phyloP scores from a whole-genome alignment of 2,329 filamentous ascomycete species.

The Verticillium klebahnii region DNA sequence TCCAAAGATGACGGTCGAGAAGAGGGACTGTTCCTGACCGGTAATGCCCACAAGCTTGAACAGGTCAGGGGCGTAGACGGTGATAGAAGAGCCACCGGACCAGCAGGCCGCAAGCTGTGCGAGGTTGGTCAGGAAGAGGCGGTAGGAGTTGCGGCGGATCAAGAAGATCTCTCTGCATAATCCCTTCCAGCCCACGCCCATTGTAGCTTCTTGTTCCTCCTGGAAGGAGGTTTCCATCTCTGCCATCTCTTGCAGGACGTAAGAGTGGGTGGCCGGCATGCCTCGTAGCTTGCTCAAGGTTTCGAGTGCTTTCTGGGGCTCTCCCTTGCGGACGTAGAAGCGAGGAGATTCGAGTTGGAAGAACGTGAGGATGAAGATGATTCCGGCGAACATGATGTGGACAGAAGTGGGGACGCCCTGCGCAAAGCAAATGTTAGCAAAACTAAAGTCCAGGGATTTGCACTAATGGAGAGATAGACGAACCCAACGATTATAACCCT shows the following conservation, averaged over 20 bases:
- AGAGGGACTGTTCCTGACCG: slow-evolving; percentile 62
- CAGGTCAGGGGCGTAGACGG: slow-evolving; percentile 69
- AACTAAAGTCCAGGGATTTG: slow-evolving; percentile 1
- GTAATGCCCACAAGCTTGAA: slow-evolving; percentile 68
- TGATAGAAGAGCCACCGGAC: slow-evolving; percentile 69
- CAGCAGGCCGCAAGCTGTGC: slow-evolving; percentile 71
- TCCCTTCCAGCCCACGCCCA: slow-evolving; percentile 55
- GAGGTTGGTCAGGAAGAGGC: slow-evolving; percentile 62
- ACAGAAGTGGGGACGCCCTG: slow-evolving; percentile 56
- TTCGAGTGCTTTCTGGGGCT: slow-evolving; percentile 50
- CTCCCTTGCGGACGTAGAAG: slow-evolving; percentile 62
- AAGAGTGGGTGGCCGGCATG: slow-evolving; percentile 54
- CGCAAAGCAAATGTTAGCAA: slow-evolving; percentile 27
- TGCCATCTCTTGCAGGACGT: slow-evolving; percentile 56
- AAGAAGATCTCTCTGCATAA: slow-evolving; percentile 65
- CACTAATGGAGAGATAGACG: not conserved
- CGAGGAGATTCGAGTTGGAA: slow-evolving; percentile 67
- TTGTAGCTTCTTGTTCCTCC: slow-evolving; percentile 67
- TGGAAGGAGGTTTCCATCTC: slow-evolving; percentile 63
- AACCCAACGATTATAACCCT: slow-evolving; percentile 16
- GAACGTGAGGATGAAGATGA: slow-evolving; percentile 67
- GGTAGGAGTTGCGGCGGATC: slow-evolving; percentile 65
- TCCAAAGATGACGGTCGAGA: slow-evolving; percentile 72
- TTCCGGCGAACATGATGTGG: slow-evolving; percentile 67
- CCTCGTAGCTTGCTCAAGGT: slow-evolving; percentile 55